Conservation (phyloP, 2,329 filamentous ascomycete genomes). For the Zymoseptoria ardabiliae region DNA sequence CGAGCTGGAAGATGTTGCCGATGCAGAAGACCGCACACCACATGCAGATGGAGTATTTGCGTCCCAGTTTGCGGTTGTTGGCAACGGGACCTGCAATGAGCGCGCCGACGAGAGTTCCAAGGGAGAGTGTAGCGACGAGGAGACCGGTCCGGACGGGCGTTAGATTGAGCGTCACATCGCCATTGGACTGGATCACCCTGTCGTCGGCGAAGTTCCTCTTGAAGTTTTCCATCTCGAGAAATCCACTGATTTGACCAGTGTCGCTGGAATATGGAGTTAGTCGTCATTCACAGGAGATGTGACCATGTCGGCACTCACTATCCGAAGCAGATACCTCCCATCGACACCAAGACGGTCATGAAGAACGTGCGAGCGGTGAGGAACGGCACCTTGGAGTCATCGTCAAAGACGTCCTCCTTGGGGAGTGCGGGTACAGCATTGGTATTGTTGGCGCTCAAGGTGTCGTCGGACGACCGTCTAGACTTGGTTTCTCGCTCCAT, state of each 20-base stretch:
- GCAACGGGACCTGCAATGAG: constrained; percentile 51
- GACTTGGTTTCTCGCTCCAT: neutral
- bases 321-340: constrained; percentile 30
- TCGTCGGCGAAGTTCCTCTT: constrained; percentile 45
- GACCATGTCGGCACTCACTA: constrained; percentile 9
- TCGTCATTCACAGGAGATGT: too few species aligned
- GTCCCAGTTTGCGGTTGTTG: constrained; percentile 48
- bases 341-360: constrained; percentile 26
- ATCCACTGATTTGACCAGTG: constrained; percentile 53
- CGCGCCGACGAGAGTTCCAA: constrained; percentile 52
- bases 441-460: neutral
- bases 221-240: constrained; percentile 53
- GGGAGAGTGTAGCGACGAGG: constrained; percentile 51
- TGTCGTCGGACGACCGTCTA: neutral
- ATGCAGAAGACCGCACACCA: constrained; percentile 55
- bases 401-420: constrained; percentile 10
- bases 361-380: constrained; percentile 19
- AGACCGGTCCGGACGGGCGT: constrained; percentile 53
- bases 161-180: constrained; percentile 31
- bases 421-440: neutral
- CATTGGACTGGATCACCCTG: constrained; percentile 3
- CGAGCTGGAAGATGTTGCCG: constrained; percentile 58
- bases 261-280: constrained; percentile 32
- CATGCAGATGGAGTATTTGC: constrained; percentile 53
- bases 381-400: constrained; percentile 11